Percentiles rank a stretch among this genome's conserved stretches.
Conservation (phyloP, 257 asterid species). For the Thymus quinquecostatus region DNA sequence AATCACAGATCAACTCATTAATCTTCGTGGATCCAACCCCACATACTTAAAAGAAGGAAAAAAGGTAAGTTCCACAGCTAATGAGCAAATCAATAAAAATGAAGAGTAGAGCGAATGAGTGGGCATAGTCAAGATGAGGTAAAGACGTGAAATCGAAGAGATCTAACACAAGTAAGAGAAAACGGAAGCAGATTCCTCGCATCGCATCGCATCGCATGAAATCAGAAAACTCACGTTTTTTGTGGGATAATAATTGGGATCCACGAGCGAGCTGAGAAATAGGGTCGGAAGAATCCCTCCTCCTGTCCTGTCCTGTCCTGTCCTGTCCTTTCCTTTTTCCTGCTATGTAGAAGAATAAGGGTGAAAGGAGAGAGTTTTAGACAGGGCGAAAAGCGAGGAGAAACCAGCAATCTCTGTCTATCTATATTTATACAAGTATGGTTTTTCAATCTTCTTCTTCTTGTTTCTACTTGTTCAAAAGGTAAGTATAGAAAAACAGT, state of each 20-base stretch:
- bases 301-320: too few relatives aligned
- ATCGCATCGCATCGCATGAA: background rate
- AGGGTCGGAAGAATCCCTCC: conserved; percentile 2
- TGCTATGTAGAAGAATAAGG: background rate
- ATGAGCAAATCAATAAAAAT: conserved; percentile 27
- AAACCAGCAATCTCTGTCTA: conserved; percentile 13
- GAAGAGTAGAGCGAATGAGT: background rate
- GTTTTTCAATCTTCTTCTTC: too few relatives aligned
- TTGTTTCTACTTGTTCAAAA: too few relatives aligned
- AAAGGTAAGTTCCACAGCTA: background rate
- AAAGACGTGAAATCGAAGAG: conserved; percentile 6
- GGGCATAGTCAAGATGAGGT: background rate
- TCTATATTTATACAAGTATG: conserved; percentile 29
- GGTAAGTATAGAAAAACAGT: background rate
- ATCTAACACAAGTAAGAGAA: conserved; percentile 17
- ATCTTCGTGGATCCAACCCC: conserved; percentile 27
- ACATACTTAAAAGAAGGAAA: background rate
- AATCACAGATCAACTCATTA: conserved; percentile 19
- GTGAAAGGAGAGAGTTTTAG: background rate
- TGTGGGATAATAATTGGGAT: background rate
- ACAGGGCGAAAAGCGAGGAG: conserved; percentile 39
- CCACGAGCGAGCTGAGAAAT: conserved; percentile 30
- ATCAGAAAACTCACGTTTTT: conserved; percentile 37
- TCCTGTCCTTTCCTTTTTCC: too few relatives aligned
- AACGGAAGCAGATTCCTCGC: conserved; percentile 17